Base-by-base conservation (phyloP, 768 basidiomycete genomes). In the Boletus reticuloceps region DNA sequence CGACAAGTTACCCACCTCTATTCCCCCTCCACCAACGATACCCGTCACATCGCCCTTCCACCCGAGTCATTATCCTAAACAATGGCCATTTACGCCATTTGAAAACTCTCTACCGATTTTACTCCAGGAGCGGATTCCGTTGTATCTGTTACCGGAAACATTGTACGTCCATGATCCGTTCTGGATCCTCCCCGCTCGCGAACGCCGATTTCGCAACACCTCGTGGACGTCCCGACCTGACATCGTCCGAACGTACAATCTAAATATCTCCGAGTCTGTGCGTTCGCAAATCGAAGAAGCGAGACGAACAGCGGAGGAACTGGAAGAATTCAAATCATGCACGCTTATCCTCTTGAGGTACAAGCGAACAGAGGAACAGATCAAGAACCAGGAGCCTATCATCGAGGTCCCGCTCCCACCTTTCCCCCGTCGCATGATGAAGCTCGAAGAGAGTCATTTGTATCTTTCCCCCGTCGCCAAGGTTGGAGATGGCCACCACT, bases 401-500 rank as follows among this genome's bases (percentile, higher is more conserved):
- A 61, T 75, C 39, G 75, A 63, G 39, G 65, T 74, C 11, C 46
- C 68, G 0, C 64, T 68, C 42, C 68, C 65, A n/a, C 67, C 69
- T 27, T 64, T 55, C 25, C 66, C 69, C 0, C 59, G 55, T 5
- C 59, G 53, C 16, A 36, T 22, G 48, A 66, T 38, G 37, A 64
- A 17, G 39, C 66, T 61, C 6, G 68, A 68, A 22, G 78, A 76
- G 49, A 79, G 77, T 1, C 81, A 84, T 61, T 69, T 85, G 17
- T 80, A 82, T 51, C 56, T 86, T 49, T 74, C 75, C 2, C 73
- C 76, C 0, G 37, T 42, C 0, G 60, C 73, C 34, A 59, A 43
- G 29, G 56, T 75, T 8, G 84, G 83, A 6, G 1, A 14, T 0
- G 84, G 85, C 0, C 61, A 81, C 59, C 85, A 86, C 60, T 85